Evolutionary conservation across 2,329 filamentous ascomycete genomes (phyloP), one percentile per base, ranked within the genome.

Genomic region (Diplodia sapinea): DNA sequence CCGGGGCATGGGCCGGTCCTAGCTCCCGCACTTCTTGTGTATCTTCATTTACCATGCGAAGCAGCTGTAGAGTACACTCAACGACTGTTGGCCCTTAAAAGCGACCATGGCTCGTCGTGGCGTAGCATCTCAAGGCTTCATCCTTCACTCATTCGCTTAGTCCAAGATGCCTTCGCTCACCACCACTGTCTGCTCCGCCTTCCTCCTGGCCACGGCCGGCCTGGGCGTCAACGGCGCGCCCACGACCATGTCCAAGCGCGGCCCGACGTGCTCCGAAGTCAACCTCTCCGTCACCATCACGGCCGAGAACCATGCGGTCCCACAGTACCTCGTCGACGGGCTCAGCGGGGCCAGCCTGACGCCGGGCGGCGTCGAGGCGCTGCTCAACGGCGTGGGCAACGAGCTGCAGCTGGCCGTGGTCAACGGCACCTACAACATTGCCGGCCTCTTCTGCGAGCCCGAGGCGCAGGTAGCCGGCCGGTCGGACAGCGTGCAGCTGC

Each of bases 401-500:
- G 59, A 63, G 40, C 47, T 63, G 43, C 47, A 63, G 29, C 29
- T 38, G 17, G 59, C 59, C 11, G 26, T 63, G 43, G 59, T 63
- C 29, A 63, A 63, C 47, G 59, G 59, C 47, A 63, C 59, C 5
- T 63, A 40, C 29, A 51, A 38, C 59, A 63, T 63, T 29, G 59
- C 59, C 43, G 59, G 43, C 40, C 47, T n/a, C 43, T 63, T 38
- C 47, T 63, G 59, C 59, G 59, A 63, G 59, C 59, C 59, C 59
- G 59, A 63, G 29, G 59, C 38, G 17, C 59, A 40, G 3, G 47
- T 63, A 1, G 43, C 47, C n/a, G 47, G 59, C 1, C 59, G 59
- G n/a, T 31, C 31, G 4, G 9, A 63, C 47, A 43, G n/a, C 31
- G 36, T 66, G 7, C 80, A 82, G 69, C 70, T 81, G 57, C 71